Evolutionary conservation across 2,329 filamentous ascomycete genomes (phyloP), one percentile per base, ranked within the genome.

Genomic region (Dactylellina parvicollis): DNA sequence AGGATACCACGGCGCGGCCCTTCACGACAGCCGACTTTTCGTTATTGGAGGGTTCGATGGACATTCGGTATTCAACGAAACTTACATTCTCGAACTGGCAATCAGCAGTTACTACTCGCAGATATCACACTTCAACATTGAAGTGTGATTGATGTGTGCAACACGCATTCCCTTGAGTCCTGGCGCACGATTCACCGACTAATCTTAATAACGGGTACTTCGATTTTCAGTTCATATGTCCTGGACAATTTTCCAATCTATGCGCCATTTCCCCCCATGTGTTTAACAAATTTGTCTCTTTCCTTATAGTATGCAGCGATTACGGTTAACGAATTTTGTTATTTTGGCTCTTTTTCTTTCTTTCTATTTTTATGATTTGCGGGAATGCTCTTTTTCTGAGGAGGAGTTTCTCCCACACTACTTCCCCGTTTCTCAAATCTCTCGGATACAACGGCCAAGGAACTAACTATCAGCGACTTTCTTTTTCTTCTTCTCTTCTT

Each of bases 21-120:
- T 90, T 42, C 85, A 90, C 77, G 88, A 90, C 78, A 87, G 86
- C 76, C 83, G 88, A 54, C 80, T 90, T 40, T 80, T 90, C 38
- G 80, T 89, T 36, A 86, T 90, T 65, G 88, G 88, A 16, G 88
- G 88, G 0, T 90, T 90, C 76, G 88, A 90, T 79, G 88, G 75
- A 54, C 75, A 79, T 69, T 86, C 89, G 79, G 88, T 90, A 22
- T 90, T 89, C 82, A 85, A 85, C 34, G 88, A 90, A 74, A 88
- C 89, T 16, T 87, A 85, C 83, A 83, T 89, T 4, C 80, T 90
- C 61, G 88, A 90, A 81, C 81, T 90, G 77, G 88, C 87, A 1
- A 87, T 90, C 9, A 88, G 90, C 79, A 86, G 88, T 36, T 90
- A 90, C 79, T 90, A 90, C 78, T 89, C 88, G 74, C 88, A 90